phyloP scores from a whole-genome alignment of 352 stramenopile genomes.

The Aphanomyces euteiches region DNA sequence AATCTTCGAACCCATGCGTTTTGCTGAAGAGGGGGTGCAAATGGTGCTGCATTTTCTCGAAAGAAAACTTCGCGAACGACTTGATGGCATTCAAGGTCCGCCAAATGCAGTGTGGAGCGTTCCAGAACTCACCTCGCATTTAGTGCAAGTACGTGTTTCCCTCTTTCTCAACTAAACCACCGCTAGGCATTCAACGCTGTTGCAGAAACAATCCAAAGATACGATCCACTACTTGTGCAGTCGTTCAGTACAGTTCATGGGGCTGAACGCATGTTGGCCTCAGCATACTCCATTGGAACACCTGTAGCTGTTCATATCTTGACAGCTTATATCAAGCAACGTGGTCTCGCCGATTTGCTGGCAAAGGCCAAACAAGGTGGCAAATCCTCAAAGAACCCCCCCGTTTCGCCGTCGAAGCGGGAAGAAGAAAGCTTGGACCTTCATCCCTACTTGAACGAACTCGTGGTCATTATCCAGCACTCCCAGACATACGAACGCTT shows the following conservation, averaged over 20 bases:
- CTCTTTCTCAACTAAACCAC: not conserved
- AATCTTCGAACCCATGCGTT: constrained; percentile 73
- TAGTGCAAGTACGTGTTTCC: constrained; percentile 17
- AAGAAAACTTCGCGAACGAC: constrained; percentile 37
- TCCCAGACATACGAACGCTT: constrained; percentile 87
- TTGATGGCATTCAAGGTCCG: constrained; percentile 37
- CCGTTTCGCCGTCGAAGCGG: not conserved
- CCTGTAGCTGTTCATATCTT: constrained; percentile 25
- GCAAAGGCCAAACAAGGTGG: not conserved
- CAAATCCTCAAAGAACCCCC: not conserved
- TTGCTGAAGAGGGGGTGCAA: constrained; percentile 60
- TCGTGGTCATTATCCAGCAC: constrained; percentile 81
- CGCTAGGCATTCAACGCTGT: constrained; percentile 26
- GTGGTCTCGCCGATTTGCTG: constrained; percentile 3
- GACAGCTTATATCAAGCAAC: constrained; percentile 8
- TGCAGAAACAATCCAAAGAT: constrained; percentile 9
- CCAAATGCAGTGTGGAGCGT: constrained; percentile 7
- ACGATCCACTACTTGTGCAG: constrained; percentile 22
- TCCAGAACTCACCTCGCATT: constrained; percentile 13
- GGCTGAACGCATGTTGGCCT: constrained; percentile 10
- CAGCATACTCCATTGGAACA: constrained; percentile 4
- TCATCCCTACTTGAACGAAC: constrained; percentile 84
- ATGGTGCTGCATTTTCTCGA: constrained; percentile 55
- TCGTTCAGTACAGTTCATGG: constrained; percentile 24
- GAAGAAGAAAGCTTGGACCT: constrained; percentile 42